phyloP scores from a whole-genome alignment of 768 basidiomycete genomes.

The Russula brevipes region DNA sequence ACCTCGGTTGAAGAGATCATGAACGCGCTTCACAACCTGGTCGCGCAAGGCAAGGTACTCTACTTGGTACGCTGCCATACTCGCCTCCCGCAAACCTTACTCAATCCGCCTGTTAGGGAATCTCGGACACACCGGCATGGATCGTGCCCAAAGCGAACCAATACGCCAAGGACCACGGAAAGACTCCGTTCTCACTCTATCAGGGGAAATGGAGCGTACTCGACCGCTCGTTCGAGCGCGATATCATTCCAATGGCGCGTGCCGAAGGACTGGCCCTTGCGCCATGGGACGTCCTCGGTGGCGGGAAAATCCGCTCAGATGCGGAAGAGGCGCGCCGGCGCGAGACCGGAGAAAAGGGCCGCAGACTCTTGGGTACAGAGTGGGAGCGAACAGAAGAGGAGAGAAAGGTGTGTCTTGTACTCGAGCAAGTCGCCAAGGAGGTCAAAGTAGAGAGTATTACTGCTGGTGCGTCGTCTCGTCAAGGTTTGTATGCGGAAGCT shows the following conservation, averaged over 20 bases:
- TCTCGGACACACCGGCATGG: slow-evolving; percentile 36
- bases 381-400: slow-evolving; percentile 23
- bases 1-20: slow-evolving; percentile 30
- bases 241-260: slow-evolving; percentile 39
- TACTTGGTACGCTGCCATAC: slow-evolving; percentile 32
- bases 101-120: slow-evolving; percentile 2
- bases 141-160: slow-evolving; percentile 36
- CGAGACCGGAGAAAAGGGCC: slow-evolving; percentile 35
- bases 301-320: slow-evolving; percentile 39
- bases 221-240: slow-evolving; percentile 38
- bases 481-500: no score
- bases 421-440: slow-evolving; percentile 46
- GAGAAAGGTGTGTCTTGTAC: slow-evolving; percentile 16
- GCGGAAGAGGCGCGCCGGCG: slow-evolving; percentile 34
- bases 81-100: background rate
- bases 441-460: slow-evolving; percentile 45
- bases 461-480: slow-evolving; percentile 35
- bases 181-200: slow-evolving; percentile 41
- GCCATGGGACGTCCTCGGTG: slow-evolving; percentile 40
- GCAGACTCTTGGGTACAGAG: slow-evolving; percentile 12
- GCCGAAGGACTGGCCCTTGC: slow-evolving; percentile 36
- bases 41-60: slow-evolving; percentile 40
- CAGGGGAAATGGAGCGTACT: slow-evolving; percentile 36
- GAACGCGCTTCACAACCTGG: slow-evolving; percentile 37
- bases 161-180: slow-evolving; percentile 36